These are phyloP conservation scores for Pestalotiopsis sp. DNA, from an alignment of 2,329 filamentous ascomycete species.

Conservation along the genomic window DNA sequence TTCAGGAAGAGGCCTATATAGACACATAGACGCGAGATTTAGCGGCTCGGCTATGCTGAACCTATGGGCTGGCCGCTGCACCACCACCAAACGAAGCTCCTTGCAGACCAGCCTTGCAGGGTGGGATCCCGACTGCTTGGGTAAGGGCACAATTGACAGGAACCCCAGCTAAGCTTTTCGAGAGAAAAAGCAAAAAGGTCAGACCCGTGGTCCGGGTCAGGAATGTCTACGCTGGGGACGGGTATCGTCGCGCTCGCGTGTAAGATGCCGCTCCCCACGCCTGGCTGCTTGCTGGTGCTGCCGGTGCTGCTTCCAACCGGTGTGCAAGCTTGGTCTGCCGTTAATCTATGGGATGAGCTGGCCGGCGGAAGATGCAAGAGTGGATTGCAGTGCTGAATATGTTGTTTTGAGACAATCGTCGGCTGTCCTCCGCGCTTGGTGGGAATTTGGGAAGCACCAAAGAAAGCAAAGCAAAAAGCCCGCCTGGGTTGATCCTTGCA, in stretches of 20 bases:
- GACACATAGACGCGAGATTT: conserved; percentile 2
- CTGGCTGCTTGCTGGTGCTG: too few relatives aligned
- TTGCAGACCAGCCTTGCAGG: conserved; percentile 2
- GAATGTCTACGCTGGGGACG: background rate
- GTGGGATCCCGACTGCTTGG: conserved; percentile 5
- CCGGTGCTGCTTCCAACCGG: background rate
- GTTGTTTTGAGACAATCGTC: background rate
- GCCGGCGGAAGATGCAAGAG: background rate
- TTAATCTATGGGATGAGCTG: background rate
- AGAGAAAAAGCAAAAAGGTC: conserved; percentile 7
- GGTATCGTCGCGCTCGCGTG: background rate
- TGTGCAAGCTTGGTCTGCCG: background rate
- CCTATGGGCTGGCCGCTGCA: background rate
- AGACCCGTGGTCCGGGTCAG: background rate
- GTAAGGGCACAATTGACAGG: background rate
- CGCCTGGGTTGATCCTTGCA: conserved; percentile 1
- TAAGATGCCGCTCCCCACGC: background rate
- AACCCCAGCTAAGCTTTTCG: background rate
- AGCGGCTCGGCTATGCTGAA: background rate
- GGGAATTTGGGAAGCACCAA: conserved; percentile 1
- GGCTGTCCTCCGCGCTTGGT: conserved; percentile 7
- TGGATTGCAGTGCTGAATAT: background rate
- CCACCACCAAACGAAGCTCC: background rate
- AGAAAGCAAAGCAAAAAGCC: background rate
- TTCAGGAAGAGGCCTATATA: conserved; percentile 4